Conservation (phyloP, 176 grass and related monocot species). For the Poa annua region DNA sequence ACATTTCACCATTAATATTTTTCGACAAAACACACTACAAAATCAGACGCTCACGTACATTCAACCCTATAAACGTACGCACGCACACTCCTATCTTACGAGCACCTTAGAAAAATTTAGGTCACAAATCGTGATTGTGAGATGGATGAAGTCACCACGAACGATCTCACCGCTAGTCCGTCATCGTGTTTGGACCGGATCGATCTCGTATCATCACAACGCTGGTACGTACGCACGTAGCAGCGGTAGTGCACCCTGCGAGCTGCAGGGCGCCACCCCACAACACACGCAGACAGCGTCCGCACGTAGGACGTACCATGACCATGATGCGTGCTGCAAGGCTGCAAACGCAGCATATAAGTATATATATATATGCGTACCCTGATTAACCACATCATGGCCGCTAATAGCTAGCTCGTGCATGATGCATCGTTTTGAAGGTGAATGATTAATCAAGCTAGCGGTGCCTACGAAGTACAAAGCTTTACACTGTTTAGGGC, state of each 20-base stretch:
- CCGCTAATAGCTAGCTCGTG: no score
- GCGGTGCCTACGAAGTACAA: not conserved
- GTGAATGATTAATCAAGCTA: not conserved
- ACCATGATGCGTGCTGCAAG: not conserved
- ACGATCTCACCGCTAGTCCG: no score
- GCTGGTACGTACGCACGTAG: not conserved
- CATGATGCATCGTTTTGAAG: no score
- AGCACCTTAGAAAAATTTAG: no score
- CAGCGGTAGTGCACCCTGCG: constrained; percentile 4
- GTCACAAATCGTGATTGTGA: no score
- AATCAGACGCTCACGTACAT: no score
- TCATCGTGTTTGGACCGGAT: not conserved
- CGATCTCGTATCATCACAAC: not conserved
- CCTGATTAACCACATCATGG: constrained; percentile 7
- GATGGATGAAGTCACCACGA: no score
- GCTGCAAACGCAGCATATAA: not conserved
- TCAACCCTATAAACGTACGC: no score
- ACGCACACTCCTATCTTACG: no score
- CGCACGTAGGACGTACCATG: not conserved
- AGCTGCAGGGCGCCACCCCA: not conserved
- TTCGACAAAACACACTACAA: no score
- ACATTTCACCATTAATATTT: no score
- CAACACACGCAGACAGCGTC: not conserved
- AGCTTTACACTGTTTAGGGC: not conserved
- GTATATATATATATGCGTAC: not conserved